A percentile compares a stretch with the other conserved stretches of the same genome.
Conservation (phyloP, 352 stramenopile species). For the Phytophthora fragariaefolia region DNA sequence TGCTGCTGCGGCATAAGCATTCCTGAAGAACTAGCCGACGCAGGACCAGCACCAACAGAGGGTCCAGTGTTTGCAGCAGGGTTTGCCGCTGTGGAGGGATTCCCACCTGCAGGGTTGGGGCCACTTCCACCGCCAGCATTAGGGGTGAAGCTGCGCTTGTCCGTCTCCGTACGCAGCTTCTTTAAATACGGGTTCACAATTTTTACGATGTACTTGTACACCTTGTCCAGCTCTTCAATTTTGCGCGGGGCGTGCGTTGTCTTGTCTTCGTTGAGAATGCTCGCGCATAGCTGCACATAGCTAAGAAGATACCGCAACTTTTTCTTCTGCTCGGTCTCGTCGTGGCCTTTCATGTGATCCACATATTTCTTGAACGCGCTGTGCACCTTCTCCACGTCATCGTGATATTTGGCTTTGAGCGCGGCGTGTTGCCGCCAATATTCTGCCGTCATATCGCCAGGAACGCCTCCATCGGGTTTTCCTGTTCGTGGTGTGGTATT, state of each 20-base stretch:
- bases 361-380: constrained; percentile 90
- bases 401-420: constrained; percentile 81
- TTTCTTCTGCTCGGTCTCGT: constrained; percentile 89
- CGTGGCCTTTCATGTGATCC: constrained; percentile 88
- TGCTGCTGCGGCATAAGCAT: constrained; percentile 45
- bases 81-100: constrained; percentile 14
- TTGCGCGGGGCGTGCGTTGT: constrained; percentile 72
- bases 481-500: constrained; percentile 28
- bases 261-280: constrained; percentile 81
- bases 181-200: constrained; percentile 90
- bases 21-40: constrained; percentile 17
- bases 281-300: constrained; percentile 85
- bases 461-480: constrained; percentile 31
- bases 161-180: constrained; percentile 82
- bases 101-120: constrained; percentile 38
- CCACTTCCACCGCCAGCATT: constrained; percentile 10
- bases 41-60: constrained; percentile 17
- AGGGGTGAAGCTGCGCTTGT: constrained; percentile 59
- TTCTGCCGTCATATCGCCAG: constrained; percentile 59
- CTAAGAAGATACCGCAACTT: constrained; percentile 85
- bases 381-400: constrained; percentile 87
- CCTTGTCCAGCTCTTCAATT: constrained; percentile 86
- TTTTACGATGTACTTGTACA: constrained; percentile 91
- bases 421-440: constrained; percentile 84
- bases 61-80: constrained; percentile 24